phyloP scores from a whole-genome alignment of 148 eudicot genomes.

The Arbutus unedo region DNA sequence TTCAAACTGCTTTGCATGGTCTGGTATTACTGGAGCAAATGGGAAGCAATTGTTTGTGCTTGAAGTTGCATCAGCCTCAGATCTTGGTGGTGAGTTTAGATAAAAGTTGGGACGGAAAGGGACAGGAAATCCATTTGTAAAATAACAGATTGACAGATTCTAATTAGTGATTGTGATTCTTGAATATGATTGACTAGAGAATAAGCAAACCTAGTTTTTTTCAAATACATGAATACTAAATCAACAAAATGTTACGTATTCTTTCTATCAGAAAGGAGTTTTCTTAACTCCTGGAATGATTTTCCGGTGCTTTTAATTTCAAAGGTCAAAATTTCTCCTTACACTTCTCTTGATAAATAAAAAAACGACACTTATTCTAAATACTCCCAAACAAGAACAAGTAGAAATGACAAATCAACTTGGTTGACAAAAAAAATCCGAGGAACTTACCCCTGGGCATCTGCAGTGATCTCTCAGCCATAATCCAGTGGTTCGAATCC shows the following conservation, averaged over 20 bases:
- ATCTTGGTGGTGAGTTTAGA: constrained; percentile 31
- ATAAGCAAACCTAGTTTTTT: background rate
- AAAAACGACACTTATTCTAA: too few species aligned
- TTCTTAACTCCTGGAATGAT: background rate
- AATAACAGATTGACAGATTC: constrained; percentile 9
- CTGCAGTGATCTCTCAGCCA: constrained; percentile 13
- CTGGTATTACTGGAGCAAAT: constrained; percentile 53
- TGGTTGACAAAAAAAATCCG: background rate
- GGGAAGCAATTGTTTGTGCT: constrained; percentile 29
- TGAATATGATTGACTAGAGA: background rate
- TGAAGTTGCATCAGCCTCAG: constrained; percentile 25
- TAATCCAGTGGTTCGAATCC: constrained; percentile 12
- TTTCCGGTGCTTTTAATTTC: background rate
- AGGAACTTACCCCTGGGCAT: constrained; percentile 22
- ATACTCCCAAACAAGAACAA: background rate
- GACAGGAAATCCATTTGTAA: constrained; percentile 35
- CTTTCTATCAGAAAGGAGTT: background rate
- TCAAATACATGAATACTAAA: background rate
- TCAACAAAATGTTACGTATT: background rate
- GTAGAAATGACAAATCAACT: background rate
- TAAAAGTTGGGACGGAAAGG: constrained; percentile 24
- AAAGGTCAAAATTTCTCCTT: background rate
- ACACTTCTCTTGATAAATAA: background rate
- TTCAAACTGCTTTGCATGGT: constrained; percentile 33
- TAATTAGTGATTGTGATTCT: background rate